Evolutionary conservation across 176 grass and related monocot genomes (phyloP).

Genomic region (Bothriochloa decipiens): DNA sequence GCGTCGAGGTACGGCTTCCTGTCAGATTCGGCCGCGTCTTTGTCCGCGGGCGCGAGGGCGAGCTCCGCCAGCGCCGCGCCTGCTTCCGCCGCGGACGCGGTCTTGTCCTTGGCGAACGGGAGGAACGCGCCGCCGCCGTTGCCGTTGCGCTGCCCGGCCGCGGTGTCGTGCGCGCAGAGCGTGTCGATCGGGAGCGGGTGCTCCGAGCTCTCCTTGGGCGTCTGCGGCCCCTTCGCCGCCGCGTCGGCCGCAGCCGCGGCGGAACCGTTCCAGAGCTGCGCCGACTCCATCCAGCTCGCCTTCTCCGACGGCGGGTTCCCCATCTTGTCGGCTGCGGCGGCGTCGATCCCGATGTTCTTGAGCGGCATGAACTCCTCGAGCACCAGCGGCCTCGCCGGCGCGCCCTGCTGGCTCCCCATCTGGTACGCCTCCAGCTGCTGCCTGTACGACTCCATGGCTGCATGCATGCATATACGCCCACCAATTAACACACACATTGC

Average conservation of each 20-base stretch:
- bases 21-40: slow-evolving; percentile 45
- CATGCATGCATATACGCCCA: neutral
- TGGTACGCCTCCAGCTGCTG: slow-evolving; percentile 80
- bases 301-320: slow-evolving; percentile 70
- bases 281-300: slow-evolving; percentile 96
- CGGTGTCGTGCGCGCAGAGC: slow-evolving; percentile 44
- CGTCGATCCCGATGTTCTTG: slow-evolving; percentile 73
- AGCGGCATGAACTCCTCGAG: slow-evolving; percentile 94
- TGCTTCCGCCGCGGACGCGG: slow-evolving; percentile 13
- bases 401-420: slow-evolving; percentile 56
- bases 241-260: slow-evolving; percentile 27
- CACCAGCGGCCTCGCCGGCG: slow-evolving; percentile 57
- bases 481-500: neutral
- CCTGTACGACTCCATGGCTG: slow-evolving; percentile 87
- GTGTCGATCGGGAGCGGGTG: slow-evolving; percentile 55
- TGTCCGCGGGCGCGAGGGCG: slow-evolving; percentile 70
- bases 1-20: slow-evolving; percentile 45
- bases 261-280: slow-evolving; percentile 86
- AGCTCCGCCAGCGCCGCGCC: slow-evolving; percentile 58
- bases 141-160: slow-evolving; percentile 47
- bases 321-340: slow-evolving; percentile 35
- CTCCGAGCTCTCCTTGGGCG: slow-evolving; percentile 58
- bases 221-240: slow-evolving; percentile 54
- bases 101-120: slow-evolving; percentile 91
- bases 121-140: slow-evolving; percentile 78